Base-by-base conservation (phyloP, 2,329 filamentous ascomycete genomes). In the Dothidotthia symphoricarpi region DNA sequence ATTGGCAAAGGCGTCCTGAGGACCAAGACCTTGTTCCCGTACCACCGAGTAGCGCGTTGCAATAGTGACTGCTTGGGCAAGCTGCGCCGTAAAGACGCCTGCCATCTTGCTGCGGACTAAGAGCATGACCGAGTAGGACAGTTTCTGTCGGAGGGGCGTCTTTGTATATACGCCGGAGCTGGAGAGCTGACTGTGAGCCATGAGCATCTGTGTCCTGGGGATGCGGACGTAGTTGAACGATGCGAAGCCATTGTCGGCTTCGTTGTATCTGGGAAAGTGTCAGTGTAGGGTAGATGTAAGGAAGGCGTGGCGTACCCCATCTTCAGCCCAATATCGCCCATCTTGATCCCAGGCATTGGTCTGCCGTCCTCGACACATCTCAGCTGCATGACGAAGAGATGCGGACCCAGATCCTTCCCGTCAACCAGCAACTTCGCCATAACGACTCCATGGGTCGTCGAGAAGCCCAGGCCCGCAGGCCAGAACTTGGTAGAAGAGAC, bases 361-460 rank as follows among this genome's bases (percentile, higher is more conserved):
- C 66, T 72, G 29, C 71, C 66, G 54, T 70, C 62, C 37, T 43
- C 28, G 6, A 73, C 64, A 4, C 36, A 43, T 17, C 74, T 57
- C n/a, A 76, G 69, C 46, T 74, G 74, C 4, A 75, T 69, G 28
- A 76, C 68, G 47, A 76, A 76, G 9, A 70, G 65, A 52, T 75
- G 73, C 3, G 71, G 70, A 0, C 74, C 74, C 39, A 74, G 59
- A 6, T 24, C 41, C 24, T 44, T 30, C 3, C 34, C 19, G 4
- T 67, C 68, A 8, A 74, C 57, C 14, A 74, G 49, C 1, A 76
- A 53, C 31, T 73, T 71, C 0, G 74, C 74, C 16, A 76, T 68
- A 1, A 76, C 72, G 36, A 76, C 70, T 11, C 36, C 39, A 19
- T 56, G 47, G 3, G 46, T 51, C 11, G 45, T 40, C 8, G 46